Evolutionary conservation across 306 rosid species (phyloP), one percentile per base, ranked within the genome.

Genomic region (Trifolium subterraneum): DNA sequence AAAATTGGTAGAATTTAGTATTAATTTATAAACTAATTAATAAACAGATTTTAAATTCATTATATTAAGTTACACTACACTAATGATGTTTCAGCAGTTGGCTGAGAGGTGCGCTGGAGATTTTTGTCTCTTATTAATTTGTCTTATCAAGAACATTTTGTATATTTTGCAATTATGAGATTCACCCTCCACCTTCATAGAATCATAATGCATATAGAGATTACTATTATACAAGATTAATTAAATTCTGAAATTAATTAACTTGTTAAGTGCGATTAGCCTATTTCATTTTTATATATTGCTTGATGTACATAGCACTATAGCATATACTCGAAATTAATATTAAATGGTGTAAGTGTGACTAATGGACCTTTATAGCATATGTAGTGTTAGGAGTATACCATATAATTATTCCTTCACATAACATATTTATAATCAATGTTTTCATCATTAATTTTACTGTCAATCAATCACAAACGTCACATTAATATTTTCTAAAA

Each of bases 71-170:
- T 9, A 48, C 18, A n/a, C 3, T 61, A 29, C n/a, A 9, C 4
- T 0, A 66, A 20, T 31, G 5, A 44, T 47, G 7, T 42, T 55
- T 70, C 19, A 64, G 44, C 38, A 51, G 36, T 19, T 20, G 13
- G 36, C 29, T 20, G 13, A 19, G 65, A 27, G 20, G 22, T 48
- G 76, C 16, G 68, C 67, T 74, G 84, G 80, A 80, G 27, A 20
- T 70, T 81, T 69, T 72, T 66, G 72, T 72, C 72, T 15, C 72
- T 36, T 47, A 67, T 58, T 19, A 27, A 64, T 67, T 79, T 64
- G 71, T 71, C 41, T 71, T 52, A 74, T 65, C 65, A 44, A 70
- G 70, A 45, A 20, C 20, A 45, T 79, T 56, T 56, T 64, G 78
- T 72, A 41, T 62, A 41, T 62, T 61, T 41, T 35, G 59, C 79